These are phyloP conservation scores for Pugionium cornutum DNA, from an alignment of 345 rosid genomes.

Conservation along the genomic window DNA sequence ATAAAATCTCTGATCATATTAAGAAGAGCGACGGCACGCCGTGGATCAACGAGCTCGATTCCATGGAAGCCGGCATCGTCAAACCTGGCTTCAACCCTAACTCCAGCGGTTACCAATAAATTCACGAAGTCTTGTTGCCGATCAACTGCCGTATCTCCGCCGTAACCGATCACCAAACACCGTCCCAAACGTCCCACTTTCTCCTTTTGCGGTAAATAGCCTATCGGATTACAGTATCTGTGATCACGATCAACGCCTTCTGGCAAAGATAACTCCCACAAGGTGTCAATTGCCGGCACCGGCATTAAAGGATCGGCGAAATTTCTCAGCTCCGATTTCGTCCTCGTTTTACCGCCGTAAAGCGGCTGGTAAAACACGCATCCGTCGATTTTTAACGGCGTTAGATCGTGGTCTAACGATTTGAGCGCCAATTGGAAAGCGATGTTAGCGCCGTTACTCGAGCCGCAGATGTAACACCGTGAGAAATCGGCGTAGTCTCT, in stretches of 20 bases:
- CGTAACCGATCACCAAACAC: slow-evolving; percentile 45
- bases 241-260: slow-evolving; percentile 42
- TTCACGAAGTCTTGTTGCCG: slow-evolving; percentile 44
- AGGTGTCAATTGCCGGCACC: slow-evolving; percentile 37
- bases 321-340: slow-evolving; percentile 29
- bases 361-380: slow-evolving; percentile 42
- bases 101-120: slow-evolving; percentile 38
- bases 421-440: slow-evolving; percentile 38
- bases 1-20: slow-evolving; percentile 43
- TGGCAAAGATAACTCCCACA: slow-evolving; percentile 43
- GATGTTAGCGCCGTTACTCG: slow-evolving; percentile 47
- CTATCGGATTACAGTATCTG: slow-evolving; percentile 44
- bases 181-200: slow-evolving; percentile 34
- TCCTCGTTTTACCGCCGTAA: slow-evolving; percentile 38
- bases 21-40: slow-evolving; percentile 37
- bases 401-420: slow-evolving; percentile 35
- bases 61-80: slow-evolving; percentile 47
- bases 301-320: slow-evolving; percentile 43
- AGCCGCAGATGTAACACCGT: slow-evolving; percentile 41
- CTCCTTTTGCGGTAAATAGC: slow-evolving; percentile 34
- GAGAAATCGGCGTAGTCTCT: slow-evolving; percentile 45
- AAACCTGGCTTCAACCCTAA: slow-evolving; percentile 43
- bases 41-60: slow-evolving; percentile 43
- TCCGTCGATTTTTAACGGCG: slow-evolving; percentile 42
- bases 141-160: slow-evolving; percentile 39